Base-by-base conservation (phyloP, 148 eudicot species). In the Heliosperma pusillum region DNA sequence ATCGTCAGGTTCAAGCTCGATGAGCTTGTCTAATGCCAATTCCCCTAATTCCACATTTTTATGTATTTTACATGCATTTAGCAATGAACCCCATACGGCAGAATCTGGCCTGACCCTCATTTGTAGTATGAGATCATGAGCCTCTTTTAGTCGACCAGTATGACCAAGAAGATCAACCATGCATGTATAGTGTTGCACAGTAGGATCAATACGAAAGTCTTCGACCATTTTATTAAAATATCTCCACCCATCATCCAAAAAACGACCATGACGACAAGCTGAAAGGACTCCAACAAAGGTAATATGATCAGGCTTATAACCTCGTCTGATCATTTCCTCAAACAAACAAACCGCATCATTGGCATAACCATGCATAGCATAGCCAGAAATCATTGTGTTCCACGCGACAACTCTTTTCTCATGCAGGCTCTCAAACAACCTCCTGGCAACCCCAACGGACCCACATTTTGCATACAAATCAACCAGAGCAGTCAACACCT, bases 261-360 rank as follows among this genome's bases (percentile, higher is more conserved):
- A 82, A 42, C 92, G 92, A 70, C 90, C 88, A 83, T 89, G 97
- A 30, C 90, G 90, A 79, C 97, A 91, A 81, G 97, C 91, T 5
- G 93, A 91, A 40, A 91, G 83, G 12, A 91, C 86, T 24, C 91
- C 91, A 7, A 91, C 89, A 81, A 91, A 91, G 16, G 97, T 91
- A 68, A 91, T 86, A 61, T 85, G 92, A 84, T 91, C 97, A 30
- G 94, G 94, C 59, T 29, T 29, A 80, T 75, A 75, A 22, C 80
- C 69, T 50, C 80, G 80, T 36, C 70, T 44, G 40, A 67, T 74
- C 92, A 91, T 89, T 58, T 88, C 82, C 79, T 85, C 74, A 56
- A 86, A 89, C 69, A 89, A 74, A 29, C 79, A 74, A 8, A 91
- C 76, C 33, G 96, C 91, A 69, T 87, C 86, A 33, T 4, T 7